A percentile compares a stretch with the other conserved stretches of the same genome.
These are phyloP conservation scores for Allantophomopsis cytisporea DNA, from an alignment of 2,329 filamentous ascomycete species.

Conservation along the genomic window DNA sequence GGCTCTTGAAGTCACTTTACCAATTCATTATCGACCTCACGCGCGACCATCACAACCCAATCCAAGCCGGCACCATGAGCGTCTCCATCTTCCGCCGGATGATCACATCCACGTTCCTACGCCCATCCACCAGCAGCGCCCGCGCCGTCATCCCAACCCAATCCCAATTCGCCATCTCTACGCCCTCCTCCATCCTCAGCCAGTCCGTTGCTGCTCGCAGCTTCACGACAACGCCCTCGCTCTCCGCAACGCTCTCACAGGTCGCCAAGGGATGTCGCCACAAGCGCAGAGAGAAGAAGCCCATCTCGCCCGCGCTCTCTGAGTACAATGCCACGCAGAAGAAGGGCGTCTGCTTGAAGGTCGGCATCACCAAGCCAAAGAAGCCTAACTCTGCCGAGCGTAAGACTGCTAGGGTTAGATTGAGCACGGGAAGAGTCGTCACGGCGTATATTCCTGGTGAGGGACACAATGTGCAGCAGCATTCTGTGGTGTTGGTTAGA, in stretches of 20 bases:
- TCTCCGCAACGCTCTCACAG: constrained; percentile 17
- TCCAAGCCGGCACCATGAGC: constrained; percentile 6
- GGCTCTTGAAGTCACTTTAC: too few relatives aligned
- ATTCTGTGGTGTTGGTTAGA: constrained; percentile 91
- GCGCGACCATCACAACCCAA: too few relatives aligned
- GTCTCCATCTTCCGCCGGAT: constrained; percentile 4
- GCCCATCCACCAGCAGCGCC: too few relatives aligned
- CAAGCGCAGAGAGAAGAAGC: constrained; percentile 59
- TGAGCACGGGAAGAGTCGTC: constrained; percentile 76
- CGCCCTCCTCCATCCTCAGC: neutral
- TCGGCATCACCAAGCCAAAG: constrained; percentile 89
- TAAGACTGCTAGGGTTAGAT: constrained; percentile 82
- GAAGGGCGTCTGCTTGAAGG: constrained; percentile 93
- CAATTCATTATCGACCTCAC: too few relatives aligned
- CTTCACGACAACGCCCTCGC: constrained; percentile 16
- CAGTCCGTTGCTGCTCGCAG: constrained; percentile 6
- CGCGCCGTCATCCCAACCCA: too few relatives aligned
- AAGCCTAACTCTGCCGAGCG: constrained; percentile 97
- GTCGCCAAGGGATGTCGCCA: constrained; percentile 52
- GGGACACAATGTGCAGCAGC: constrained; percentile 98
- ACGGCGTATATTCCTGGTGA: constrained; percentile 95
- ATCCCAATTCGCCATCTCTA: neutral
- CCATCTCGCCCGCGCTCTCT: constrained; percentile 73
- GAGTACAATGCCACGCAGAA: constrained; percentile 60
- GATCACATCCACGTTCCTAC: too few relatives aligned